These are phyloP conservation scores for Boechera stricta DNA, from an alignment of 345 rosid genomes.

Conservation along the genomic window DNA sequence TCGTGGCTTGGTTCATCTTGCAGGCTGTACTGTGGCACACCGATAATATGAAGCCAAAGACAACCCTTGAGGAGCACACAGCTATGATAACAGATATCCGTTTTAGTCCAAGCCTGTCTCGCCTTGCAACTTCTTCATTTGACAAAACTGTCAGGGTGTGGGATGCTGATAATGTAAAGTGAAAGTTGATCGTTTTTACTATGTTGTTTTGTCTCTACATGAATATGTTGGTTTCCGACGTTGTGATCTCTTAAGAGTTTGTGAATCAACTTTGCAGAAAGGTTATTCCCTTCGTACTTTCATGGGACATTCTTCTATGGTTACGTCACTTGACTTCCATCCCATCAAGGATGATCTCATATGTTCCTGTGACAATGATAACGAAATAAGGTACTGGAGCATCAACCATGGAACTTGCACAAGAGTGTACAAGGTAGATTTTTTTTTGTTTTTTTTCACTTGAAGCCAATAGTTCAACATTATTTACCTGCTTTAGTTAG, in stretches of 20 bases:
- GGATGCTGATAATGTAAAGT: conserved; percentile 94
- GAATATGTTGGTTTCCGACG: conserved; percentile 12
- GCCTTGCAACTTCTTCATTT: conserved; percentile 93
- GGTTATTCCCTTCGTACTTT: conserved; percentile 82
- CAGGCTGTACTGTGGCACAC: conserved; percentile 93
- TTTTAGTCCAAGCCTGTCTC: conserved; percentile 88
- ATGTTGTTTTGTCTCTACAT: conserved; percentile 8
- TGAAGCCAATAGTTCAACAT: conserved; percentile 3
- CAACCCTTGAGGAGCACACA: conserved; percentile 86
- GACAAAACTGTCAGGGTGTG: conserved; percentile 98
- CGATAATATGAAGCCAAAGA: conserved; percentile 71
- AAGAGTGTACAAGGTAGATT: conserved; percentile 78
- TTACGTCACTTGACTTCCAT: conserved; percentile 90
- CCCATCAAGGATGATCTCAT: conserved; percentile 88
- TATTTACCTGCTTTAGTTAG: background rate
- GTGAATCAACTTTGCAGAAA: conserved; percentile 62
- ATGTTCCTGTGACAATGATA: conserved; percentile 91
- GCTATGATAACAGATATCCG: conserved; percentile 88
- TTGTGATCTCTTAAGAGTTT: conserved; percentile 24
- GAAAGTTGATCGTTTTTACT: conserved; percentile 19
- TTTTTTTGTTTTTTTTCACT: background rate
- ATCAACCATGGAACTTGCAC: conserved; percentile 78
- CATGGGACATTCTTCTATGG: conserved; percentile 76
- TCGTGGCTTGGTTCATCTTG: conserved; percentile 31
- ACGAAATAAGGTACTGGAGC: conserved; percentile 96